These are phyloP conservation scores for Zygosaccharomyces sapae DNA, from an alignment of 1,139 yeast species.

Conservation along the genomic window DNA sequence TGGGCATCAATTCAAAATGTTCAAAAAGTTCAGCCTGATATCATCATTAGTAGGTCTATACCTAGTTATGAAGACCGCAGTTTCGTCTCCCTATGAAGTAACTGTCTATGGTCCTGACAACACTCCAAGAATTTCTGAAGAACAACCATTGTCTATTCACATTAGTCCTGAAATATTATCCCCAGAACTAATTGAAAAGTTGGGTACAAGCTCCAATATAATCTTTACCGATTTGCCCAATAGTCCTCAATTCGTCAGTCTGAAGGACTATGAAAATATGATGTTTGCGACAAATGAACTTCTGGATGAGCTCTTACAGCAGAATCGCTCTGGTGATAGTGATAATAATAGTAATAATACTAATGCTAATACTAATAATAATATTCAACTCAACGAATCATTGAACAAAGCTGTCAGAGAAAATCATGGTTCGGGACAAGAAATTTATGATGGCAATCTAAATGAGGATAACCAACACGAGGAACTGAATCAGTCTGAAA, in stretches of 20 bases:
- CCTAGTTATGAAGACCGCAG: neutral
- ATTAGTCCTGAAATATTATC: conserved; percentile 22
- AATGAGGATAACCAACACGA: conserved; percentile 13
- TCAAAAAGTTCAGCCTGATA: neutral
- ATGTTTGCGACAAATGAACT: conserved; percentile 16
- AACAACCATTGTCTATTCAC: conserved; percentile 19
- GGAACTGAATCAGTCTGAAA: conserved; percentile 9
- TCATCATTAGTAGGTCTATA: neutral
- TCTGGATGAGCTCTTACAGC: conserved; percentile 9
- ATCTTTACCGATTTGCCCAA: conserved; percentile 27
- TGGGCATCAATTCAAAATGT: neutral
- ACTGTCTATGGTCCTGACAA: conserved; percentile 1
- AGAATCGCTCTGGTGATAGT: conserved; percentile 8
- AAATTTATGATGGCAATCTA: conserved; percentile 8
- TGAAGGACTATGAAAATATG: conserved; percentile 21
- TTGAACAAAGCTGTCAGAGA: conserved; percentile 15
- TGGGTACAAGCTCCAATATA: conserved; percentile 23
- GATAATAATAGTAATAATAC: conserved; percentile 9
- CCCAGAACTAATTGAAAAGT: conserved; percentile 18
- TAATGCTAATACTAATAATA: conserved; percentile 3
- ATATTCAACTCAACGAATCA: conserved; percentile 7
- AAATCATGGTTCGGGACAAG: conserved; percentile 10
- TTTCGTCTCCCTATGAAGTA: neutral
- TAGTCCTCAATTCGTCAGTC: conserved; percentile 26
- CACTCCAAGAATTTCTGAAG: neutral